A percentile compares a stretch with the other conserved stretches of the same genome.
These are phyloP conservation scores for Kluyveromyces wickerhamii DNA, from an alignment of 805 yeast species.

Conservation along the genomic window DNA sequence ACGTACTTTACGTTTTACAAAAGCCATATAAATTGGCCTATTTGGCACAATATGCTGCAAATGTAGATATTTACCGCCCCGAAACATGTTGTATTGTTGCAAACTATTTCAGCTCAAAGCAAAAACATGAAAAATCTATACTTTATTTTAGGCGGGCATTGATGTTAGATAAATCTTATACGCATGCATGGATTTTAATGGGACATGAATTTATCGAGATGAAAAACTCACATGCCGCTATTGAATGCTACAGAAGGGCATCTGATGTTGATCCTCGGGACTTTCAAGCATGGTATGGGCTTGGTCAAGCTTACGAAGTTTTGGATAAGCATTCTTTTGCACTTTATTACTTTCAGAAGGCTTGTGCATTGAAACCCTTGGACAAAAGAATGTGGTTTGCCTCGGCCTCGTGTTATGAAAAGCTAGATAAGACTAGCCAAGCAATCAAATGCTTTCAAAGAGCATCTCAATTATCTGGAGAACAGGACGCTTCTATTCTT, in stretches of 20 bases:
- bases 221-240: slow-evolving; percentile 95
- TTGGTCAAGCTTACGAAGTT: slow-evolving; percentile 97
- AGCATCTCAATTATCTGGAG: slow-evolving; percentile 54
- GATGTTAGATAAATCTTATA: slow-evolving; percentile 66
- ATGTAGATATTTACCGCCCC: slow-evolving; percentile 79
- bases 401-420: slow-evolving; percentile 80
- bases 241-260: slow-evolving; percentile 88
- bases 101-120: slow-evolving; percentile 82
- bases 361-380: slow-evolving; percentile 77
- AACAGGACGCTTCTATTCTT: slow-evolving; percentile 42
- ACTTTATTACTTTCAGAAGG: slow-evolving; percentile 83
- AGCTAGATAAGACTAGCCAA: slow-evolving; percentile 59
- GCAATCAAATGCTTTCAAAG: slow-evolving; percentile 76
- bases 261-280: slow-evolving; percentile 84
- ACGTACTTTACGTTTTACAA: slow-evolving; percentile 89
- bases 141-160: slow-evolving; percentile 88
- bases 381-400: slow-evolving; percentile 98
- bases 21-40: slow-evolving; percentile 75
- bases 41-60: slow-evolving; percentile 76
- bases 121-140: slow-evolving; percentile 92
- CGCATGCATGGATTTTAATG: slow-evolving; percentile 96
- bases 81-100: slow-evolving; percentile 94
- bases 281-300: slow-evolving; percentile 96
- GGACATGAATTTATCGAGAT: slow-evolving; percentile 98
- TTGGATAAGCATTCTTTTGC: slow-evolving; percentile 92